Evolutionary conservation across 345 rosid species (phyloP), one percentile per base, ranked within the genome.

Genomic region (Pelargonium nanum): DNA sequence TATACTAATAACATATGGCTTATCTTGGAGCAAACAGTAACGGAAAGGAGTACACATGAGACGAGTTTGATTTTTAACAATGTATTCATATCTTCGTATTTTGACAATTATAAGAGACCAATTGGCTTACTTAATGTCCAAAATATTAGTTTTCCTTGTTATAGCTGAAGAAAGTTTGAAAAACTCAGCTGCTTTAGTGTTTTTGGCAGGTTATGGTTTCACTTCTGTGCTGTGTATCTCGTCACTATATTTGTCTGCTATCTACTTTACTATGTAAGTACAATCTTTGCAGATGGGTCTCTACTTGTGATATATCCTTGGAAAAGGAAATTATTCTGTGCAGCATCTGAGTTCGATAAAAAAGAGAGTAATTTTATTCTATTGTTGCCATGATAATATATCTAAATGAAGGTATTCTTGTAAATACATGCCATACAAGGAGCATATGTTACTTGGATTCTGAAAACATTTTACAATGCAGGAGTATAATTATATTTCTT

Each of bases 171-270:
- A 28, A 28, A 28, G 32, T 28, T 28, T 28, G 32, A 28, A 28
- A n/a, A 7, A 28, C 32, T 28, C 3, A 28, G 4, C 32, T 7
- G 7, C 32, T 57, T 69, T 26, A 72, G 48, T 61, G 15, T 55
- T 52, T 74, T 60, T 69, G 65, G 61, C 79, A 92, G 98, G 88
- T 85, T 92, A 60, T 92, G 98, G 98, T 63, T 87, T 81, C 98
- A 92, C 81, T 92, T 92, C 62, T 63, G 74, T 58, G 85, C 89
- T 64, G 86, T 87, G 56, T 92, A 92, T 75, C 63, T 76, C 62
- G 79, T 89, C 63, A 82, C 98, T 60, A 77, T 65, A 61, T 87
- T 81, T 57, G 80, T 87, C 63, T 89, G 93, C 68, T 81, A 51
- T 71, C 89, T 87, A 44, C 98, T 92, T 44, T 89, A 83, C 71